phyloP scores from a whole-genome alignment of 2,329 filamentous ascomycete species.

The Cercospora zeae-maydis region DNA sequence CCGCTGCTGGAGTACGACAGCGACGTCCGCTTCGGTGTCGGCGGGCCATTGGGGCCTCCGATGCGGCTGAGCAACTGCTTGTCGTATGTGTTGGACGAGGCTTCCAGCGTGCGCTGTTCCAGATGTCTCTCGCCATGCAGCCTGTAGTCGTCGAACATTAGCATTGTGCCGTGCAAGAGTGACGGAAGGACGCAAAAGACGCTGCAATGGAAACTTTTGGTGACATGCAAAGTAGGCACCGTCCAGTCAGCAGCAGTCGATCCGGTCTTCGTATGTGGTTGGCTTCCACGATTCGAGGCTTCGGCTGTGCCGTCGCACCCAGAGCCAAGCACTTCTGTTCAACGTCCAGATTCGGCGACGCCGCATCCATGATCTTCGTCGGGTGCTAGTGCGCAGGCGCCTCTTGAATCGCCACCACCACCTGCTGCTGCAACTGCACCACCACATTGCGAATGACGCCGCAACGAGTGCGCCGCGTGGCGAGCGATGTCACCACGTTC shows the following conservation, averaged over 20 bases:
- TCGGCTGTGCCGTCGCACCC: conserved; percentile 20
- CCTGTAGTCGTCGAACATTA: conserved; percentile 36
- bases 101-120: conserved; percentile 55
- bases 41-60: conserved; percentile 50
- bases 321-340: conserved; percentile 13
- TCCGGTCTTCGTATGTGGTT: conserved; percentile 8
- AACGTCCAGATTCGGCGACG: conserved; percentile 8
- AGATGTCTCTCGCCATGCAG: conserved; percentile 59
- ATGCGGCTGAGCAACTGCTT: conserved; percentile 61
- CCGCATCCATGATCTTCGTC: not conserved
- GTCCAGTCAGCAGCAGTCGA: conserved; percentile 9
- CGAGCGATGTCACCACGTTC: not conserved
- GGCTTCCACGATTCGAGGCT: conserved; percentile 12
- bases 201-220: not conserved
- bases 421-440: not conserved
- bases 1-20: conserved; percentile 27
- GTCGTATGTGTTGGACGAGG: conserved; percentile 60
- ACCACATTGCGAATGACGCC: not conserved
- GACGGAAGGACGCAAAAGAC: conserved; percentile 1
- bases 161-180: conserved; percentile 13
- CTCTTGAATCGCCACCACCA: not conserved
- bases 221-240: conserved; percentile 2
- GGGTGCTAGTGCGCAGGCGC: not conserved
- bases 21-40: conserved; percentile 50
- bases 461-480: not conserved